phyloP scores from a whole-genome alignment of 1,139 yeast genomes.

The Zygosaccharomyces pseudobailii region DNA sequence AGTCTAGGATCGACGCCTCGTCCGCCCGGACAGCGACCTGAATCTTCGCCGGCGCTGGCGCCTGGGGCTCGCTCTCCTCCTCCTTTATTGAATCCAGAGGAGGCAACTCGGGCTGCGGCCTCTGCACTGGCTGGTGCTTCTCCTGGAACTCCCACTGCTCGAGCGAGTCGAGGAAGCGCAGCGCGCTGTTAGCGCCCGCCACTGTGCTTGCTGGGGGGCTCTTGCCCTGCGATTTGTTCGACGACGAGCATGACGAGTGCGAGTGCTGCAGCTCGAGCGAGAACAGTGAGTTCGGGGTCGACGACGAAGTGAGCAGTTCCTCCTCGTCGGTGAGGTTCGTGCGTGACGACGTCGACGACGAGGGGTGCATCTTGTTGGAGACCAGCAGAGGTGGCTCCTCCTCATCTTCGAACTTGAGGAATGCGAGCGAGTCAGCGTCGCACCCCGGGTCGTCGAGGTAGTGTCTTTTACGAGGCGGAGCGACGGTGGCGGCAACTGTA shows the following conservation, averaged over 20 bases:
- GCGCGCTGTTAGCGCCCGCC: constrained; percentile 5
- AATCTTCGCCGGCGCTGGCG: background rate
- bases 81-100: constrained; percentile 15
- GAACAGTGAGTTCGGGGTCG: constrained; percentile 26
- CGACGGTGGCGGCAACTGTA: background rate
- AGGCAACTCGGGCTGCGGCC: background rate
- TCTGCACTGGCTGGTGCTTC: constrained; percentile 9
- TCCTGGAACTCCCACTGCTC: constrained; percentile 22
- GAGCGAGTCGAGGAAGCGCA: constrained; percentile 21
- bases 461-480: constrained; percentile 8
- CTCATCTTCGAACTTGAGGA: constrained; percentile 31
- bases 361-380: constrained; percentile 16
- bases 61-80: constrained; percentile 15
- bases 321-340: constrained; percentile 23
- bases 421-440: constrained; percentile 23
- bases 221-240: constrained; percentile 1
- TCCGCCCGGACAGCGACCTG: background rate
- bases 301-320: constrained; percentile 20
- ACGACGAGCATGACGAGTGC: constrained; percentile 11
- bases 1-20: constrained; percentile 14
- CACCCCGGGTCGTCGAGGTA: constrained; percentile 9
- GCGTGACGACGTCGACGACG: constrained; percentile 18
- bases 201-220: background rate
- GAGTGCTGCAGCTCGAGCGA: constrained; percentile 22
- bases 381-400: constrained; percentile 17